Evolutionary conservation across 352 stramenopile species (phyloP).

Genomic region (Thraustochytrium sp.): DNA sequence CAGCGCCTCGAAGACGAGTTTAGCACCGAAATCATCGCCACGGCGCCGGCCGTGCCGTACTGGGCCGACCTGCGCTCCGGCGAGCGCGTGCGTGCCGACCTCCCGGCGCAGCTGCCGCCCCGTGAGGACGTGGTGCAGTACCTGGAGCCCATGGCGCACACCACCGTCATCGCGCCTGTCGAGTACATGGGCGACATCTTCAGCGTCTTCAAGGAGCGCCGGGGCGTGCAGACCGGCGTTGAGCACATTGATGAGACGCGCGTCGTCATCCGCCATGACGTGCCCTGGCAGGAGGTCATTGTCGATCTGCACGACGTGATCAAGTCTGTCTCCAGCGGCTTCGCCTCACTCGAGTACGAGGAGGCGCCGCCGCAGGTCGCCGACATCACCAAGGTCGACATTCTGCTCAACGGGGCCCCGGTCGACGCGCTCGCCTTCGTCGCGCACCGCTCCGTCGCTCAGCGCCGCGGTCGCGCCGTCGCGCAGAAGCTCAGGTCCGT

Average conservation of each 20-base stretch:
- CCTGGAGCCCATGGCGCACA: slow-evolving; percentile 89
- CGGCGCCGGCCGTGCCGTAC: slow-evolving; percentile 96
- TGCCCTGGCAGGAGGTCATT: slow-evolving; percentile 98
- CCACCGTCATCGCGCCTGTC: slow-evolving; percentile 88
- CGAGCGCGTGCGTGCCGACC: slow-evolving; percentile 45
- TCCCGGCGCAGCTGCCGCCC: slow-evolving; percentile 44
- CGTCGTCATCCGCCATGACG: slow-evolving; percentile 83
- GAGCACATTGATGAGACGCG: slow-evolving; percentile 89
- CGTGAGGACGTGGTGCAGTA: slow-evolving; percentile 50
- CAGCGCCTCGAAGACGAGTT: slow-evolving; percentile 96
- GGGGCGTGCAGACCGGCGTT: slow-evolving; percentile 69
- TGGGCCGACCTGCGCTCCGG: slow-evolving; percentile 55
- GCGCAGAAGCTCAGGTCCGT: slow-evolving; percentile 78
- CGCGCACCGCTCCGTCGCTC: slow-evolving; percentile 77
- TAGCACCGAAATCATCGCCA: slow-evolving; percentile 92
- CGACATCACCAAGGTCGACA: slow-evolving; percentile 71
- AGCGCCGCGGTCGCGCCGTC: slow-evolving; percentile 70
- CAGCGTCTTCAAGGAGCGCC: slow-evolving; percentile 77
- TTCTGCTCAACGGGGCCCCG: slow-evolving; percentile 55
- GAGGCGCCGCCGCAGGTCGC: slow-evolving; percentile 78
- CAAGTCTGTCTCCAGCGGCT: slow-evolving; percentile 90
- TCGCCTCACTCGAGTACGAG: slow-evolving; percentile 88
- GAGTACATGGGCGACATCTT: slow-evolving; percentile 91
- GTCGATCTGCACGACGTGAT: slow-evolving; percentile 98
- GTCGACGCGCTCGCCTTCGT: slow-evolving; percentile 96